Conservation (phyloP, 2,329 filamentous ascomycete genomes). For the Tolypocladium ophioglossoides region DNA sequence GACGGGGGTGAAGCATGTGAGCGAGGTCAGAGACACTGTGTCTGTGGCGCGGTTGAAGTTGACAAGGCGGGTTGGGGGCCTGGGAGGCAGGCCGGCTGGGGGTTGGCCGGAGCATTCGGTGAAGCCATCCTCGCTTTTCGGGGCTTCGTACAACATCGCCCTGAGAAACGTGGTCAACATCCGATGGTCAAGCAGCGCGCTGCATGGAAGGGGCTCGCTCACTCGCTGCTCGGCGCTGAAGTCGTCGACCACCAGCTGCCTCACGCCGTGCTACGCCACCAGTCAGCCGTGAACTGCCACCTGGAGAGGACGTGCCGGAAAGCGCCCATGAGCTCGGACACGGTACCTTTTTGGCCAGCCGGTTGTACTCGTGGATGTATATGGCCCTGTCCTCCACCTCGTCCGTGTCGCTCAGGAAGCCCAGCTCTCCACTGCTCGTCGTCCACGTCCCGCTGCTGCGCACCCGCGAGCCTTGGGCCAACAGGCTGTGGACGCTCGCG, state of each 20-base stretch:
- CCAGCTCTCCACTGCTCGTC: slow-evolving; percentile 40
- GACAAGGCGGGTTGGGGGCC: slow-evolving; percentile 1
- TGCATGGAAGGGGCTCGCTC: slow-evolving; percentile 9
- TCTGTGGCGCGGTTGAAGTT: slow-evolving; percentile 24
- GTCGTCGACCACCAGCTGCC: slow-evolving; percentile 25
- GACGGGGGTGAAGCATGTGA: slow-evolving; percentile 30
- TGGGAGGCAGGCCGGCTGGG: slow-evolving; percentile 8
- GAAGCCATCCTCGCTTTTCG: slow-evolving; percentile 26
- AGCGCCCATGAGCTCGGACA: not conserved
- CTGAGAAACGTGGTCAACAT: slow-evolving; percentile 5
- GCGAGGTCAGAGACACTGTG: slow-evolving; percentile 47
- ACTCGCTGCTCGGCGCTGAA: slow-evolving; percentile 22
- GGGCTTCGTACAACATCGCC: slow-evolving; percentile 8
- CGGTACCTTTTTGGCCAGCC: slow-evolving; percentile 44
- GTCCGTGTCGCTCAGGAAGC: slow-evolving; percentile 35
- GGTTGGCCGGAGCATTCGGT: slow-evolving; percentile 22
- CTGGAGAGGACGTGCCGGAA: not conserved
- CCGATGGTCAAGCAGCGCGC: not conserved
- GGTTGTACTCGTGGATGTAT: slow-evolving; percentile 50
- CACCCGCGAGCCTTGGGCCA: slow-evolving; percentile 11
- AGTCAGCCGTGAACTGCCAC: not conserved
- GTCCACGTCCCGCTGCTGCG: slow-evolving; percentile 47
- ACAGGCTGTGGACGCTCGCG: slow-evolving; percentile 12
- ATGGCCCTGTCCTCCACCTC: slow-evolving; percentile 34
- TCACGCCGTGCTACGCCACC: slow-evolving; percentile 39